A percentile compares a stretch with the other conserved stretches of the same genome.
These are phyloP conservation scores for Mallotus nudiflorus DNA, from an alignment of 345 rosid genomes.

Conservation along the genomic window DNA sequence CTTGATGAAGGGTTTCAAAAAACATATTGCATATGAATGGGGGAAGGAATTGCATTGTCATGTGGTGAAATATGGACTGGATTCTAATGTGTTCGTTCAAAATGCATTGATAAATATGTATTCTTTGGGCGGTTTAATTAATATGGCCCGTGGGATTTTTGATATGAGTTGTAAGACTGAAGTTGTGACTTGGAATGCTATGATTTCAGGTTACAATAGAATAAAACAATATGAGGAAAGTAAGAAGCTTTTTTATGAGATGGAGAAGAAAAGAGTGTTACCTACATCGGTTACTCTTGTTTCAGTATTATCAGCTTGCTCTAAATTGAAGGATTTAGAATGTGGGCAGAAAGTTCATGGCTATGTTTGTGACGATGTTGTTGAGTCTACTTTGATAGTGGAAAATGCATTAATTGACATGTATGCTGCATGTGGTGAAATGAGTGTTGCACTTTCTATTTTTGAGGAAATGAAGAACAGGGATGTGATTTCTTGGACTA, in stretches of 20 bases:
- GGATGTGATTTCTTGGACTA: conserved; percentile 51
- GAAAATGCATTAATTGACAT: conserved; percentile 62
- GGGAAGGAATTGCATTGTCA: conserved; percentile 29
- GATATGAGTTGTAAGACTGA: conserved; percentile 21
- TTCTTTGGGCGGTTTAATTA: conserved; percentile 18
- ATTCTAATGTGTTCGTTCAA: conserved; percentile 14
- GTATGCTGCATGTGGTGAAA: conserved; percentile 62
- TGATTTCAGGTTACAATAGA: conserved; percentile 27
- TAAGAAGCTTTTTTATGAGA: conserved; percentile 19
- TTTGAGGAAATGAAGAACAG: conserved; percentile 42
- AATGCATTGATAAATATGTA: conserved; percentile 30
- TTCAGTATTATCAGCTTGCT: conserved; percentile 58
- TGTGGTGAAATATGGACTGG: conserved; percentile 23
- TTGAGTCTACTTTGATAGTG: conserved; percentile 41
- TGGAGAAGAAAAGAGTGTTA: conserved; percentile 29
- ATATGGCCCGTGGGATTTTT: conserved; percentile 28
- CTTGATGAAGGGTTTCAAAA: conserved; percentile 27
- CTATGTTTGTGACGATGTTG: conserved; percentile 27
- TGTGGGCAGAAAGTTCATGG: conserved; percentile 41
- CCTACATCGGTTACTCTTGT: conserved; percentile 55
- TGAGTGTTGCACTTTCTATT: conserved; percentile 49
- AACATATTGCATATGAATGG: conserved; percentile 2
- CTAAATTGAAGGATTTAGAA: conserved; percentile 54
- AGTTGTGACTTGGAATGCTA: conserved; percentile 26
- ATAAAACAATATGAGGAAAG: conserved; percentile 14